These are phyloP conservation scores for Thermothielavioides terrestris DNA, from an alignment of 495 filamentous ascomycete genomes.

Conservation along the genomic window DNA sequence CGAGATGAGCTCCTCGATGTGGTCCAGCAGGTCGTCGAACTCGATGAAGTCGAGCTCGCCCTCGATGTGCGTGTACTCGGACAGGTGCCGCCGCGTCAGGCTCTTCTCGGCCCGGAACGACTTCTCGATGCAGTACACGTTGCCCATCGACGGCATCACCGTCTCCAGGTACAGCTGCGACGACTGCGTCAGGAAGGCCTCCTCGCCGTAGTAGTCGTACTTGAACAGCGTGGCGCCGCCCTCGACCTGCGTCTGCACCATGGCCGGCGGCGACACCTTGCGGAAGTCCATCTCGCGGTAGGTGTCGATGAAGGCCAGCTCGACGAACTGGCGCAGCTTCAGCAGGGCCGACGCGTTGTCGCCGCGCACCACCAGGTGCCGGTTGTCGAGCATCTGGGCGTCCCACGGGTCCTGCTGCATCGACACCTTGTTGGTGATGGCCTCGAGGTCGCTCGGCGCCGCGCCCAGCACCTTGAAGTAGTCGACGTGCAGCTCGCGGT, in stretches of 20 bases:
- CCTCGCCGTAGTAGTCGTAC: conserved; percentile 89
- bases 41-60: conserved; percentile 94
- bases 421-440: conserved; percentile 86
- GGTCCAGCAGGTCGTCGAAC: conserved; percentile 84
- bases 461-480: conserved; percentile 81
- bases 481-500: conserved; percentile 90
- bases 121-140: conserved; percentile 96
- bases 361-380: conserved; percentile 85
- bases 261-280: conserved; percentile 87
- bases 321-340: conserved; percentile 79
- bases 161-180: conserved; percentile 98
- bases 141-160: conserved; percentile 77
- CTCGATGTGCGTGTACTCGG: conserved; percentile 96
- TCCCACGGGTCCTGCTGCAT: conserved; percentile 61
- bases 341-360: conserved; percentile 81
- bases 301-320: conserved; percentile 72
- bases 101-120: conserved; percentile 98
- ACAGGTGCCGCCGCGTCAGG: conserved; percentile 85
- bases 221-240: conserved; percentile 91
- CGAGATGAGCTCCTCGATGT: conserved; percentile 85
- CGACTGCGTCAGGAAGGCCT: conserved; percentile 91
- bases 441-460: conserved; percentile 74
- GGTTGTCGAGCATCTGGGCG: conserved; percentile 74
- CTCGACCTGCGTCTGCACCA: conserved; percentile 99
- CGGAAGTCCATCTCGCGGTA: conserved; percentile 71